Evolutionary conservation across 176 grass and related monocot species (phyloP), one percentile per base, ranked within the genome.

Genomic region (Rhynchospora pubera): DNA sequence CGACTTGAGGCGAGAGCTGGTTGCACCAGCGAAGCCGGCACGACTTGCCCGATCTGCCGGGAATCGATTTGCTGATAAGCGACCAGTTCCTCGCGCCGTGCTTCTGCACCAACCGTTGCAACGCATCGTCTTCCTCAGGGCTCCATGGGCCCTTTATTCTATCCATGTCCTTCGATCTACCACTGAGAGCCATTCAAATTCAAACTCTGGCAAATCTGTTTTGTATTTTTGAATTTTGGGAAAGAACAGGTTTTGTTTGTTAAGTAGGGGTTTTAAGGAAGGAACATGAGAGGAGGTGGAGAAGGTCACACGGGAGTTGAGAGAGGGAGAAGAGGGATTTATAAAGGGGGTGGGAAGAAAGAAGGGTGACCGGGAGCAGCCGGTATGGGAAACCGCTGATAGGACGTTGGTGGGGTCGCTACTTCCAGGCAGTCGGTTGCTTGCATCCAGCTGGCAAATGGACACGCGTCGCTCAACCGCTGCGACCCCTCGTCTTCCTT

Each of bases 101-200:
- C 2, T 88, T 83, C 0, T 63, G 87, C 7, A 98, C 92, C 0
- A 98, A 88, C 0, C 85, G 81, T 77, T 93, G 95, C 71, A 98
- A 83, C 3, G 92, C 92, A n/a, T 94, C 92, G 72, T 98, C 95
- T 85, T 98, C 95, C 89, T 98, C 92, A 9, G 95, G 95, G 59
- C 95, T 98, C 95, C 95, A 98, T 0, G 95, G 95, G 0, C 95
- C 95, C 92, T 94, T 98, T 84, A 98, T 98, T 80, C 92, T 85
- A 82, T 98, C 95, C 67, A 88, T 82, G 60, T 93, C 90, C 70
- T 79, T 66, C 18, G 72, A 66, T 78, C 79, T 69, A 0, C 78
- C 43, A 23, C 74, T 83, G 14, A 87, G 66, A 57, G 28, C 24
- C 63, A 71, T 58, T 50, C 10, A 75, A 60, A 65, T 58, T 50